Evolutionary conservation across 208 protist genomes (phyloP), one percentile per base, ranked within the genome.

Genomic region (Crithidia expoeki): DNA sequence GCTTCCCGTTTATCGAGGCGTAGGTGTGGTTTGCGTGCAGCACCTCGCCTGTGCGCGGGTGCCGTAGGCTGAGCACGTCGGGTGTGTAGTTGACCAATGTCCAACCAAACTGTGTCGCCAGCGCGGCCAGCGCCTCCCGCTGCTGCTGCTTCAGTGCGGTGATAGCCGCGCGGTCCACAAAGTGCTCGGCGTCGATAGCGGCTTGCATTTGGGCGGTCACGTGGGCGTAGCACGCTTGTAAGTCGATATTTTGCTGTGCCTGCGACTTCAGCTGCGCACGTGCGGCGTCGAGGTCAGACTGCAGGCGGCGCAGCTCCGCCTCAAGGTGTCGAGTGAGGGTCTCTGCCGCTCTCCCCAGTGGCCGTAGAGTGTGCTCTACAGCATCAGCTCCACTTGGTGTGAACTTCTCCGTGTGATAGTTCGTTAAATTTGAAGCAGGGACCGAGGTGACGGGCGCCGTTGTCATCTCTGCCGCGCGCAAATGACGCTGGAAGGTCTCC

Each of bases 1-100:
- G 7, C 58, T 56, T 53, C 0, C 72, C 72, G 51, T 77, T 77
- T 25, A 77, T 68, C 28, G 65, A 62, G 34, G 47, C 44, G 64
- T 77, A 68, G 5, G 63, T 40, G 49, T 61, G 72, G 40, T 77
- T 77, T 10, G 47, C 58, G 40, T 77, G 72, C 34, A 77, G 64
- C 63, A 59, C 63, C 47, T 55, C 64, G 1, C 64, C 58, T 0
- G 57, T 72, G 36, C 21, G 46, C 0, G 72, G 72, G 50, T 77
- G 72, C 12, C 64, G 63, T 30, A 77, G 50, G 36, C 72, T 77
- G 11, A 77, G 50, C 10, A 77, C 72, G 42, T 77, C 72, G 1
- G 64, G 34, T 0, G 72, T 77, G n/a, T 30, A 47, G 64, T 77
- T 66, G 21, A 77, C 6, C 23, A 77, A 50, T 7, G 38, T 67